Base-by-base conservation (phyloP, 805 yeast genomes). In the Tetrapisispora phaffii region DNA sequence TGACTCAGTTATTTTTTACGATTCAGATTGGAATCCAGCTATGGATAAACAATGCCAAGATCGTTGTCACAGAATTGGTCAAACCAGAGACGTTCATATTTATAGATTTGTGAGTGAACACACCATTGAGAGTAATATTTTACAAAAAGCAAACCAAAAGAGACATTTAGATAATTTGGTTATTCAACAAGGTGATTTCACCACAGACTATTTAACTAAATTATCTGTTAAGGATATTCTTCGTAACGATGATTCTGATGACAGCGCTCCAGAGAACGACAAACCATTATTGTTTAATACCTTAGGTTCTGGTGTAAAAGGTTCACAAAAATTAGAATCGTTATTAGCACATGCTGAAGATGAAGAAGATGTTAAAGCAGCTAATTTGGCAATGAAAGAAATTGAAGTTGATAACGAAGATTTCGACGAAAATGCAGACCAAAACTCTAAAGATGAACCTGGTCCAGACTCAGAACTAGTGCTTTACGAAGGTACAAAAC, bases 31-130 rank as follows among this genome's bases (percentile, higher is more conserved):
- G 98, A 93, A 93, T 60, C 99, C 99, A 2, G 95, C 97, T 1
- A 93, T 93, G 97, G 99, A 93, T 63, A 87, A 88, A 60, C 99
- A 93, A 66, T 93, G 98, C 68, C 98, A 93, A 66, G 99, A 93
- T 67, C 80, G 99, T 64, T 93, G 97, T 67, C 99, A 93, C 63
- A 82, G 99, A 71, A 93, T 93, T 62, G 99, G 99, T 7, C 99
- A 93, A 64, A 87, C 95, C 16, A 75, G 98, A 58, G 98, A 93
- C 61, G 99, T 93, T 31, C 98, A 93, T 63, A 93, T 93, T 46
- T 93, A 94, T 69, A 72, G 99, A 49, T 84, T 93, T 65, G 97
- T 93, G 22, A 85, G 95, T 23, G 98, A 93, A 67, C 87, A 77
- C 67, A 93, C 98, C 3, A 93, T 93, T 49, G 99, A 93, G 65